Conservation (phyloP, 2,329 filamentous ascomycete species). For the Arthrobotrys musiformis region DNA sequence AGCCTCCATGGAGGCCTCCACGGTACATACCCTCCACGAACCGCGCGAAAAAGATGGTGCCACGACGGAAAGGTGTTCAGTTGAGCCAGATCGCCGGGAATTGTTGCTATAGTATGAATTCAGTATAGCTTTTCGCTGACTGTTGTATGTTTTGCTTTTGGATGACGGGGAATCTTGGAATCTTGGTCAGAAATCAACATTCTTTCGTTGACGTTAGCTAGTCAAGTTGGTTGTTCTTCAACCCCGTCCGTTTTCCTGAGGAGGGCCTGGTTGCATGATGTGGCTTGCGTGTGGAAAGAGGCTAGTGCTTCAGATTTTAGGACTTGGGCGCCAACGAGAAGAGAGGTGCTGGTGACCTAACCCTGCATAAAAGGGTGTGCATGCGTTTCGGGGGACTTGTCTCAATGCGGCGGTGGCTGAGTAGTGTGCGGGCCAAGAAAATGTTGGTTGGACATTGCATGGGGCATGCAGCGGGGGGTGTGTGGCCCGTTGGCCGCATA, state of each 20-base stretch:
- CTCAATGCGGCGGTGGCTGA: slow-evolving; percentile 54
- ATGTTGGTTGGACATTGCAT: slow-evolving; percentile 18
- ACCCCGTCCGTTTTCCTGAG: slow-evolving; percentile 2
- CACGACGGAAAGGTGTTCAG: slow-evolving; percentile 56
- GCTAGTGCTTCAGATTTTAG: slow-evolving; percentile 34
- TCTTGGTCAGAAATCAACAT: slow-evolving; percentile 55
- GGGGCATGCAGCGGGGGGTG: background rate
- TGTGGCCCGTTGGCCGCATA: slow-evolving; percentile 13
- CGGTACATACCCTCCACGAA: slow-evolving; percentile 11
- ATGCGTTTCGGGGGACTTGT: slow-evolving; percentile 45
- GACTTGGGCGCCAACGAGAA: background rate
- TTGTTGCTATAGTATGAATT: slow-evolving; percentile 17
- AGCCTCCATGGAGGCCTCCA: slow-evolving; percentile 20
- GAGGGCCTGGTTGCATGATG: slow-evolving; percentile 28
- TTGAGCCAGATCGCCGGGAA: slow-evolving; percentile 50
- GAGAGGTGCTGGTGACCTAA: slow-evolving; percentile 32
- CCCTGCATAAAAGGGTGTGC: slow-evolving; percentile 39
- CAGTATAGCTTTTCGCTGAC: slow-evolving; percentile 13
- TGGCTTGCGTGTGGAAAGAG: slow-evolving; percentile 38
- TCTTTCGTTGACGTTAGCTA: slow-evolving; percentile 29
- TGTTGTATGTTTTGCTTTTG: slow-evolving; percentile 15
- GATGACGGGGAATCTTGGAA: slow-evolving; percentile 25
- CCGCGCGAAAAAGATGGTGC: slow-evolving; percentile 16
- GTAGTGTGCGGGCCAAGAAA: slow-evolving; percentile 43
- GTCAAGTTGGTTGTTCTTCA: slow-evolving; percentile 14